Percentiles rank a stretch among this genome's conserved stretches.
Conservation (phyloP, 148 eudicot species). For the Diospyros kaki region DNA sequence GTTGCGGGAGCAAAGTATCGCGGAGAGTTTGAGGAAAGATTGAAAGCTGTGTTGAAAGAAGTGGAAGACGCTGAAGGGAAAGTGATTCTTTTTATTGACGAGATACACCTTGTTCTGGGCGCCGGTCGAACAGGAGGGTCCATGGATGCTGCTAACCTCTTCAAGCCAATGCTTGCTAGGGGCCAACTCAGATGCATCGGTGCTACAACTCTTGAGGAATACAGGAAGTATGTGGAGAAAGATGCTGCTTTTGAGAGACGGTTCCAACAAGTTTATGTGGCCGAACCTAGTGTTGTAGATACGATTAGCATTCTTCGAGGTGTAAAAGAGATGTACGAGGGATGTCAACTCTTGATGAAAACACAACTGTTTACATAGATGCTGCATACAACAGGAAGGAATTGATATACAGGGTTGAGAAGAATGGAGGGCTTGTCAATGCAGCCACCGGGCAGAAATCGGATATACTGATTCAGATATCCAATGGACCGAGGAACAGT, state of each 20-base stretch:
- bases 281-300: conserved; percentile 74
- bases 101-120: conserved; percentile 71
- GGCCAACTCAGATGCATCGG: conserved; percentile 81
- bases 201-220: conserved; percentile 74
- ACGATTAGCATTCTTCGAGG: conserved; percentile 27
- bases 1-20: conserved; percentile 74
- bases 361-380: conserved; percentile 65
- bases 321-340: conserved; percentile 8
- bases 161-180: conserved; percentile 84
- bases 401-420: conserved; percentile 56
- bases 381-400: conserved; percentile 36
- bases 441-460: conserved; percentile 64
- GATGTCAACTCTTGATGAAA: conserved; percentile 77
- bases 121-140: conserved; percentile 85
- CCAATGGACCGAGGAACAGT: conserved; percentile 29
- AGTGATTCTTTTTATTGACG: conserved; percentile 80
- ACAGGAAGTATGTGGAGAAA: conserved; percentile 74
- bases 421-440: conserved; percentile 72
- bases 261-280: conserved; percentile 84
- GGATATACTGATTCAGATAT: conserved; percentile 58
- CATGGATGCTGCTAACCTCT: conserved; percentile 83
- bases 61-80: conserved; percentile 79
- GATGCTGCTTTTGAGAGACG: conserved; percentile 85
- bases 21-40: conserved; percentile 76
- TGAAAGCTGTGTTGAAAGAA: conserved; percentile 77